Conservation (phyloP, 495 filamentous ascomycete species). For the Daldinia bambusicola region DNA sequence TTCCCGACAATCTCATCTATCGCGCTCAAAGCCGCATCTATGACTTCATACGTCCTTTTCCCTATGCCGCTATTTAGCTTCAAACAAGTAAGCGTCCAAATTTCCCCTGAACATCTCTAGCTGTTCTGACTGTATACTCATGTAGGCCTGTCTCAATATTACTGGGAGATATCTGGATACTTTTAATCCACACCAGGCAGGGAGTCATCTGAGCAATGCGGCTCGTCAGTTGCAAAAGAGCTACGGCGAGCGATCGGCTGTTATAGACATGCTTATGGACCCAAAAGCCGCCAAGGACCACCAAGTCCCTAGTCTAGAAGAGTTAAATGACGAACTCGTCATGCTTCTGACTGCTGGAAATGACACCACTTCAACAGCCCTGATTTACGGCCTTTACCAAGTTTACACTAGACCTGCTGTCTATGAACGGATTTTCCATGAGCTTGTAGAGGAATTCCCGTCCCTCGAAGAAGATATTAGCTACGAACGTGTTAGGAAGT, state of each 20-base stretch:
- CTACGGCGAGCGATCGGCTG: conserved; percentile 4
- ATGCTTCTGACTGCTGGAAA: conserved; percentile 12
- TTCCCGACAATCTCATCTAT: conserved; percentile 7
- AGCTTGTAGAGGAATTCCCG: conserved; percentile 7
- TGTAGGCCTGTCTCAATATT: conserved; percentile 7
- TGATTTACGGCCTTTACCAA: conserved; percentile 7
- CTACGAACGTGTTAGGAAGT: conserved; percentile 8
- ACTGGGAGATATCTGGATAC: conserved; percentile 4
- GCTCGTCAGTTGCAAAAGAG: neutral
- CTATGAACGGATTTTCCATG: neutral
- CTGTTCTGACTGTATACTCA: neutral
- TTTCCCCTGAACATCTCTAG: neutral
- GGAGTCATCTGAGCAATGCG: neutral
- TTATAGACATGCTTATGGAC: conserved; percentile 14
- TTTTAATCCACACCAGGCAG: neutral
- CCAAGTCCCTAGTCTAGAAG: neutral
- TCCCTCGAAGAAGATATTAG: conserved; percentile 13
- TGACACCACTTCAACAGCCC: conserved; percentile 7
- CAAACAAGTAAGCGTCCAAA: conserved; percentile 1
- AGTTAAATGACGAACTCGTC: conserved; percentile 15
- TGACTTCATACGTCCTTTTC: conserved; percentile 1
- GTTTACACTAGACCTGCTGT: neutral
- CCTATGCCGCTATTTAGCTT: conserved; percentile 6
- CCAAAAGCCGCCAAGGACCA: conserved; percentile 12
- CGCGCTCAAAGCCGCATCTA: conserved; percentile 9